Conservation (phyloP, 2,329 filamentous ascomycete genomes). For the Lachnellula hyalina region DNA sequence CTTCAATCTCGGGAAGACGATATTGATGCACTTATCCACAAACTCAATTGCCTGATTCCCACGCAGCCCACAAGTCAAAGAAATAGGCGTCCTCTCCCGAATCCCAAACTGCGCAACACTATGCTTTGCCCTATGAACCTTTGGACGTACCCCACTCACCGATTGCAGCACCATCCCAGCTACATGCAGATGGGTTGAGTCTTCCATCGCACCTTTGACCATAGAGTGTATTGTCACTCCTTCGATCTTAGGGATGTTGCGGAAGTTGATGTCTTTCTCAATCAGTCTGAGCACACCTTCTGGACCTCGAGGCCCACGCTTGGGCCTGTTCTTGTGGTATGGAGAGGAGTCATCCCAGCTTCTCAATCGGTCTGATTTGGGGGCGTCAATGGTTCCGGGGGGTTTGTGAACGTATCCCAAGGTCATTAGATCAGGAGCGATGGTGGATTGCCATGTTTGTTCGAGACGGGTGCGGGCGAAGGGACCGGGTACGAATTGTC, state of each 20-base stretch:
- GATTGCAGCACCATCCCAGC: constrained; percentile 80
- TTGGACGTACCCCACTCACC: constrained; percentile 72
- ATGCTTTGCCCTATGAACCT: constrained; percentile 62
- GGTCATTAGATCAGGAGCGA: constrained; percentile 82
- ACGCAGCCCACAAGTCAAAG: constrained; percentile 70
- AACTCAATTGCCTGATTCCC: constrained; percentile 87
- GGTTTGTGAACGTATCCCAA: constrained; percentile 82
- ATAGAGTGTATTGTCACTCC: constrained; percentile 77
- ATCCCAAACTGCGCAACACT: constrained; percentile 74
- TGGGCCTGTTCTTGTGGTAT: constrained; percentile 87
- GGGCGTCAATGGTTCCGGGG: constrained; percentile 61
- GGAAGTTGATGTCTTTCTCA: constrained; percentile 70
- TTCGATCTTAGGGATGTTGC: constrained; percentile 77
- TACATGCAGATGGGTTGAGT: constrained; percentile 72
- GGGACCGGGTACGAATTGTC: constrained; percentile 83
- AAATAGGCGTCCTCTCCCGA: constrained; percentile 62
- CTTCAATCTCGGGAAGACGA: constrained; percentile 93
- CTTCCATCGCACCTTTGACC: constrained; percentile 61
- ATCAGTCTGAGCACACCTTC: constrained; percentile 65
- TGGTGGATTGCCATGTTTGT: constrained; percentile 83
- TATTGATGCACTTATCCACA: constrained; percentile 79
- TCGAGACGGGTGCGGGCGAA: constrained; percentile 83
- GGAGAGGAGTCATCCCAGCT: constrained; percentile 86
- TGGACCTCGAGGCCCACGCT: constrained; percentile 73
- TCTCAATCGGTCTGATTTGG: constrained; percentile 62